Conservation (phyloP, 257 asterid species). For the Petrea volubilis region DNA sequence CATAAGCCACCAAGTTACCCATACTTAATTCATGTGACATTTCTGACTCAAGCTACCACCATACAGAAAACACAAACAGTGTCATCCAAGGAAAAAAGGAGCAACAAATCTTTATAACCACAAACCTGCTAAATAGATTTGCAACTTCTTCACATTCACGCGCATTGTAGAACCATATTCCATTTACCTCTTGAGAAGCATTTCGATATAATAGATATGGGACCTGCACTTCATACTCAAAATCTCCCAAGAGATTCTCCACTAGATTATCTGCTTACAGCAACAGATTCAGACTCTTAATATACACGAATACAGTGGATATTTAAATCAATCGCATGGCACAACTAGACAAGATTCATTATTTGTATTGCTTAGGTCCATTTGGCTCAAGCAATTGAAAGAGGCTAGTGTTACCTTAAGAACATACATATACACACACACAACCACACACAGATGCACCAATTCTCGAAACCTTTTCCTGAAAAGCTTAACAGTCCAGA, state of each 20-base stretch:
- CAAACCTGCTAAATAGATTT: constrained; percentile 76
- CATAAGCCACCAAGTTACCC: constrained; percentile 5
- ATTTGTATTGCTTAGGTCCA: background rate
- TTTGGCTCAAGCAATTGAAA: background rate
- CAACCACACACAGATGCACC: background rate
- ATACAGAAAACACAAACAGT: background rate
- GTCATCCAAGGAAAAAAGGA: background rate
- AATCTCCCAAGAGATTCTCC: constrained; percentile 92
- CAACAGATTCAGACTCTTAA: constrained; percentile 20
- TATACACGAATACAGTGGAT: background rate
- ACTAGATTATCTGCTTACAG: constrained; percentile 77
- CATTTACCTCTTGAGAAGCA: constrained; percentile 91
- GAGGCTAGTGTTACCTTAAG: background rate
- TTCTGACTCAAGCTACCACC: background rate
- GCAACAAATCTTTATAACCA: constrained; percentile 10
- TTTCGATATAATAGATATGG: constrained; percentile 83
- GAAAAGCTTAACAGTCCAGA: background rate
- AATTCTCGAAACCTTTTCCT: background rate
- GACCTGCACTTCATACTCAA: constrained; percentile 88
- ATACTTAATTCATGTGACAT: background rate
- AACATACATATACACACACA: background rate
- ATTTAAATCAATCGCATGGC: constrained; percentile 5
- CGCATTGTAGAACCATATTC: constrained; percentile 88
- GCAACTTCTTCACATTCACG: constrained; percentile 93
- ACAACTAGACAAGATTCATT: background rate